phyloP scores from a whole-genome alignment of 257 asterid species.

The Misopates orontium region DNA sequence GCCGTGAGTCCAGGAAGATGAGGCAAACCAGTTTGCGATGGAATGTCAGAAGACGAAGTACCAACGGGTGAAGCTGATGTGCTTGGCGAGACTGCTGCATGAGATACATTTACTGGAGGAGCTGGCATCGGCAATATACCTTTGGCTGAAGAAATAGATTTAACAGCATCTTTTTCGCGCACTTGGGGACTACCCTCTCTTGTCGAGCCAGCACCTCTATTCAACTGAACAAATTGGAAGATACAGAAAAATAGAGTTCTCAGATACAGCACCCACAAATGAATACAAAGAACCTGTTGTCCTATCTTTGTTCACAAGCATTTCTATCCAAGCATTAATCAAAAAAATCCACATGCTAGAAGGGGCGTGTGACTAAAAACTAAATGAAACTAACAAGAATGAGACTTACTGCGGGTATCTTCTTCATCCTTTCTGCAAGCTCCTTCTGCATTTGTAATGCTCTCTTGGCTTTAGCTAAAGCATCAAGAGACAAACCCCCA shows the following conservation, averaged over 20 bases:
- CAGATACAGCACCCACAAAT: conserved; percentile 10
- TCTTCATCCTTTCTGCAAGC: conserved; percentile 74
- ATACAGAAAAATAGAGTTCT: conserved; percentile 4
- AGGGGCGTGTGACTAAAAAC: conserved; percentile 6
- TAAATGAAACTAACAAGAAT: conserved; percentile 3
- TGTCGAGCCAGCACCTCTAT: conserved; percentile 49
- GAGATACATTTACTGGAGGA: conserved; percentile 33
- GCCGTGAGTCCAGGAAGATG: conserved; percentile 71
- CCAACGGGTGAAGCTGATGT: conserved; percentile 31
- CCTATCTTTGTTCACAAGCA: background rate
- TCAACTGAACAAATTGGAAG: conserved; percentile 48
- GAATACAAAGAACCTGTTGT: background rate
- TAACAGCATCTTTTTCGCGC: conserved; percentile 43
- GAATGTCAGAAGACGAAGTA: conserved; percentile 32
- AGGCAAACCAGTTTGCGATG: conserved; percentile 63
- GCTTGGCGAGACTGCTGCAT: conserved; percentile 35
- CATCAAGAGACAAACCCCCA: conserved; percentile 79
- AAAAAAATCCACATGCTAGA: background rate
- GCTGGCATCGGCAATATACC: conserved; percentile 40
- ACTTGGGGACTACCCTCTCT: conserved; percentile 48
- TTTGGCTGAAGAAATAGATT: conserved; percentile 35
- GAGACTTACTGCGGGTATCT: conserved; percentile 67
- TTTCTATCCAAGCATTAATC: conserved; percentile 5
- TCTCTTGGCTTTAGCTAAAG: conserved; percentile 82
- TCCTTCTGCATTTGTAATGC: conserved; percentile 82